Conservation (phyloP, 2,329 filamentous ascomycete genomes). For the Rhinocladiella mackenziei region DNA sequence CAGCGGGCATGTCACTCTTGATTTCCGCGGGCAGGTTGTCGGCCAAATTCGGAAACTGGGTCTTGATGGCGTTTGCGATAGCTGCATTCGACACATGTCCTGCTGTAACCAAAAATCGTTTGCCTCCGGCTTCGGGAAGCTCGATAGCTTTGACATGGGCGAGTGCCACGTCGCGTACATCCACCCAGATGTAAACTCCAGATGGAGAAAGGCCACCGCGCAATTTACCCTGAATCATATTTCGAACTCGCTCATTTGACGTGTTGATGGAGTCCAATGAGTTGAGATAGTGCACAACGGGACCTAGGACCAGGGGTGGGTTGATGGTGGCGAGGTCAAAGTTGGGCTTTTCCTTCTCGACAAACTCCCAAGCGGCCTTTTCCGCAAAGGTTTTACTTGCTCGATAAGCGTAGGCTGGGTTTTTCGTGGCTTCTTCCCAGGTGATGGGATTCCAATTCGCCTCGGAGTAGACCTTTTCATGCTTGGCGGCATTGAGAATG, state of each 20-base stretch:
- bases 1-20: slow-evolving; percentile 53
- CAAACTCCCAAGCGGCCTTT: slow-evolving; percentile 62
- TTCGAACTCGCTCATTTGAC: slow-evolving; percentile 64
- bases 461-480: slow-evolving; percentile 38
- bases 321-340: slow-evolving; percentile 62
- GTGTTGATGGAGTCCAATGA: slow-evolving; percentile 65
- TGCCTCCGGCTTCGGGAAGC: slow-evolving; percentile 42
- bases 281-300: slow-evolving; percentile 61
- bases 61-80: slow-evolving; percentile 40
- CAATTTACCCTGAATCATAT: slow-evolving; percentile 34
- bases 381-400: slow-evolving; percentile 63
- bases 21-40: slow-evolving; percentile 45
- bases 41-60: slow-evolving; percentile 42
- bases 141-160: slow-evolving; percentile 48
- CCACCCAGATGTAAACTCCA: slow-evolving; percentile 56
- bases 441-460: slow-evolving; percentile 44
- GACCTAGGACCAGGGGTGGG: slow-evolving; percentile 61
- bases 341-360: slow-evolving; percentile 52
- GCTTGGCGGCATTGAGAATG: slow-evolving; percentile 50
- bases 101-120: slow-evolving; percentile 45
- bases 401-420: slow-evolving; percentile 38
- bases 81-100: slow-evolving; percentile 43
- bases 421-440: slow-evolving; percentile 38
- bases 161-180: slow-evolving; percentile 48
- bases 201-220: slow-evolving; percentile 38